Base-by-base conservation (phyloP, 1,139 yeast species). In the Pneumocystis oryctolagi region DNA sequence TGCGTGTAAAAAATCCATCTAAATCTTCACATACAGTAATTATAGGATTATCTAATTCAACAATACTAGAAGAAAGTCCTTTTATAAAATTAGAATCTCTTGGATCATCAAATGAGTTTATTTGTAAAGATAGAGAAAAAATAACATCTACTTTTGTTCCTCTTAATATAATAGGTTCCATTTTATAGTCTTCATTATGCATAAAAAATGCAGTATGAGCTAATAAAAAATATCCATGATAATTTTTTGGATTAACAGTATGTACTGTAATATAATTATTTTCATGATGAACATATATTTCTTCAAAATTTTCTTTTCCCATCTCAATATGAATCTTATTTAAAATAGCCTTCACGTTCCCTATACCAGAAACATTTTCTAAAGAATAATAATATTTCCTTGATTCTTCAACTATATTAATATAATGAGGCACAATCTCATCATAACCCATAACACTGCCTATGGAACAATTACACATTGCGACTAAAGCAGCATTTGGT, bases 361-460 rank as follows among this genome's bases (percentile, higher is more conserved):
- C 84, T 70, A 92, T 89, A 55, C 97, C 97, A 47, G 14, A 9
- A 56, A 78, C 77, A 30, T 77, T 78, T 69, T 77, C 79, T 1
- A 83, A 78, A 53, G 61, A 60, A 32, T 35, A 34, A 47, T 39
- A 47, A 70, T 92, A 92, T 12, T 74, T 76, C 67, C 96, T 80
- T 1, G 73, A 75, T 71, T 92, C 98, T 42, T 78, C 75, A n/a
- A 92, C 98, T 61, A 92, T 85, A 71, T 89, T 85, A 60, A 92
- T 77, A 57, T 89, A 76, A 58, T 81, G 78, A 3, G 97, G 97
- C 71, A 85, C 92, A 63, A 92, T 82, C 74, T 92, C 98, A 72
- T 92, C 98, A 70, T 83, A 89, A 20, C 98, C 98, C 75, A 87
- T 85, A 0, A 89, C 95, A 0, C 97, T 86, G 0, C 98, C 98